Percentiles rank a stretch among this genome's conserved stretches.
phyloP scores from a whole-genome alignment of 371 early-diverging fungal genomes.

The Gilbertella persicaria region DNA sequence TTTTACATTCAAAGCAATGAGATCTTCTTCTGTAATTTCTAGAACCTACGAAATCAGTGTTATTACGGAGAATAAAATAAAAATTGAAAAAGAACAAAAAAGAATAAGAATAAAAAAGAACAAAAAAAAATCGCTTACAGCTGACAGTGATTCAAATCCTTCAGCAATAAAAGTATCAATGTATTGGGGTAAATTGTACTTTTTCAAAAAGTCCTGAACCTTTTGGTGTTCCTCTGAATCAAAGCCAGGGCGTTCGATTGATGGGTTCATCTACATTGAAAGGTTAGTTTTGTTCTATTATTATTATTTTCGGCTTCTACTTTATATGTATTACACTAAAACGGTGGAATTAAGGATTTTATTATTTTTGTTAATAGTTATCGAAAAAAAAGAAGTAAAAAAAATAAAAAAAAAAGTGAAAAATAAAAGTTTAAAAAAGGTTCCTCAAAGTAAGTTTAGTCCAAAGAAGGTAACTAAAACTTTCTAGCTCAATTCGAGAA shows the following conservation, averaged over 20 bases:
- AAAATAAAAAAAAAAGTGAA: conserved; percentile 2
- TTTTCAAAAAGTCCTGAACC: conserved; percentile 26
- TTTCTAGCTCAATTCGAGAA: conserved; percentile 14
- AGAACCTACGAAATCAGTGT: conserved; percentile 23
- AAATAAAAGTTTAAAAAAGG: too few relatives aligned
- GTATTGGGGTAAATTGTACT: conserved; percentile 37
- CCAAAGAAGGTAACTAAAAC: conserved; percentile 7
- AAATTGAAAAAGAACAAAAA: conserved; percentile 1
- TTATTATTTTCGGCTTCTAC: too few relatives aligned
- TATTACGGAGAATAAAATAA: background rate
- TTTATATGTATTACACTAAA: too few relatives aligned
- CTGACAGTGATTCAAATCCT: conserved; percentile 49
- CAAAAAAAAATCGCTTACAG: conserved; percentile 27
- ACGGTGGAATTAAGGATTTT: background rate
- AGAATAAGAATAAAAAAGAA: background rate
- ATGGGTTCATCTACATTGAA: conserved; percentile 8
- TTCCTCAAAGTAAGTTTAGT: too few relatives aligned
- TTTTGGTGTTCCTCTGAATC: background rate
- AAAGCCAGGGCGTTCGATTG: background rate
- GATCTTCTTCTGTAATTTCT: conserved; percentile 52
- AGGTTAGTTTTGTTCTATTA: too few relatives aligned
- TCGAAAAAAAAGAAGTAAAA: background rate
- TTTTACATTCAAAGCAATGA: conserved; percentile 48
- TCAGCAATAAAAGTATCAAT: conserved; percentile 34
- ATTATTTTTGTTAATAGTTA: conserved; percentile 4